Conservation (phyloP, 352 stramenopile genomes). For the Globisporangium alternatum region DNA sequence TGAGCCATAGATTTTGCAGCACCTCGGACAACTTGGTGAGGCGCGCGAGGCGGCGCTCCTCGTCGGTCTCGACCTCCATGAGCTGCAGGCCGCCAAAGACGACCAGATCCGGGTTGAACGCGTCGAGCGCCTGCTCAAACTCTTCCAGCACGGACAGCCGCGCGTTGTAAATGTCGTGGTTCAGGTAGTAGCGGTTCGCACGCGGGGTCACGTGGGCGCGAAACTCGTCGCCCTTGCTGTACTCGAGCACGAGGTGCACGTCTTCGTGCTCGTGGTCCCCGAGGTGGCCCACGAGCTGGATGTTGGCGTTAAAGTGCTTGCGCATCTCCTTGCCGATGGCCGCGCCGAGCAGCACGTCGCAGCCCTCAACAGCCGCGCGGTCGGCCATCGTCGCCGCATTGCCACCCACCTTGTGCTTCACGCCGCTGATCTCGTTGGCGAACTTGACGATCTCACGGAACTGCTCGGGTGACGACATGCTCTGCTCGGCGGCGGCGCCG, state of each 20-base stretch:
- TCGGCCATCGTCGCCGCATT: constrained; percentile 84
- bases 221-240: constrained; percentile 63
- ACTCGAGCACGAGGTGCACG: constrained; percentile 81
- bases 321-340: constrained; percentile 79
- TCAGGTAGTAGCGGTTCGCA: constrained; percentile 83
- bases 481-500: constrained; percentile 77
- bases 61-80: constrained; percentile 80
- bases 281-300: constrained; percentile 67
- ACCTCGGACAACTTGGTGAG: constrained; percentile 65
- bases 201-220: constrained; percentile 57
- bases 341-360: constrained; percentile 63
- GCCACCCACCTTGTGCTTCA: constrained; percentile 66
- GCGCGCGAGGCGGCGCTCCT: constrained; percentile 41
- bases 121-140: constrained; percentile 58
- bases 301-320: constrained; percentile 54
- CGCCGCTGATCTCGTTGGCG: constrained; percentile 51
- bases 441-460: constrained; percentile 72
- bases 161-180: constrained; percentile 85
- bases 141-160: constrained; percentile 75
- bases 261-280: constrained; percentile 63
- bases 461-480: constrained; percentile 73
- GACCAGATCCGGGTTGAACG: constrained; percentile 66
- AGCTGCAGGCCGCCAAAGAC: constrained; percentile 82
- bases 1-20: constrained; percentile 64
- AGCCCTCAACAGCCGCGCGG: constrained; percentile 62